Evolutionary conservation across 345 rosid species (phyloP).

Genomic region (Fremontodendron californicum): DNA sequence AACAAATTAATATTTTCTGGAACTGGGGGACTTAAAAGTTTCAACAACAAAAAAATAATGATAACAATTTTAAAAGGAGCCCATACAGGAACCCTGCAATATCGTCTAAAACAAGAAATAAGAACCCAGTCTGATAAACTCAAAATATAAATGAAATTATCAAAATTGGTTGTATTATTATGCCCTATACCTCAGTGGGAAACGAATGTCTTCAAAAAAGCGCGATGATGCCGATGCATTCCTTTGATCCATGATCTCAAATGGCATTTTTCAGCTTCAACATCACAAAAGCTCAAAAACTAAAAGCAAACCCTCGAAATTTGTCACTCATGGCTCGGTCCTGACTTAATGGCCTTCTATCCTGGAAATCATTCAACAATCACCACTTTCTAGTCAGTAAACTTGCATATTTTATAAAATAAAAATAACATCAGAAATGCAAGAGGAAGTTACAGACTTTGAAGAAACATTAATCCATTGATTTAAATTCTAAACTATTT

Average conservation of each 20-base stretch:
- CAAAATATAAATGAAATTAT: conserved; percentile 10
- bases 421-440: neutral
- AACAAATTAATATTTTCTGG: neutral
- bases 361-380: conserved; percentile 26
- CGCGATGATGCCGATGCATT: conserved; percentile 39
- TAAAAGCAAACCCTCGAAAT: conserved; percentile 14
- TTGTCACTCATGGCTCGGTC: conserved; percentile 16
- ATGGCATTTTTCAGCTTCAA: conserved; percentile 45
- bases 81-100: neutral
- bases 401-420: neutral
- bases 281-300: conserved; percentile 16
- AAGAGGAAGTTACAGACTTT: neutral
- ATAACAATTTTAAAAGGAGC: neutral
- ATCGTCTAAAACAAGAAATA: neutral
- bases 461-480: neutral
- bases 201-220: conserved; percentile 40
- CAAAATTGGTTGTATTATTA: neutral
- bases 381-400: conserved; percentile 10
- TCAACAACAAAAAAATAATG: neutral
- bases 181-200: conserved; percentile 46
- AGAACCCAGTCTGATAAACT: neutral
- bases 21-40: neutral
- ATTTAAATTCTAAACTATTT: neutral
- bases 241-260: conserved; percentile 61
- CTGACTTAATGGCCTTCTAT: conserved; percentile 24